phyloP scores from a whole-genome alignment of 441 rosid genomes.

The Populus hybrid region DNA sequence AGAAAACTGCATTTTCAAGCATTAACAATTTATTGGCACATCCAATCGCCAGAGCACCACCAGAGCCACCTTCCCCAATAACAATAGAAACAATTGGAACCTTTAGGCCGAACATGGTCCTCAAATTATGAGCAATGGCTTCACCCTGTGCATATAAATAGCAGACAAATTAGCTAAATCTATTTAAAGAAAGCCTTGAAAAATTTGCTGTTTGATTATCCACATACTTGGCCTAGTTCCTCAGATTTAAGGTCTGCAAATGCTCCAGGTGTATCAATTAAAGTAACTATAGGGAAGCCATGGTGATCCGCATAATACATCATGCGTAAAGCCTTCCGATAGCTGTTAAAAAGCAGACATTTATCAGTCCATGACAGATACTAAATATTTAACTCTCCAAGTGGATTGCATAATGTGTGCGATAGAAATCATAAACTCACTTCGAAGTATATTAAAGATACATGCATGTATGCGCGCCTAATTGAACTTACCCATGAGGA shows the following conservation, averaged over 20 bases:
- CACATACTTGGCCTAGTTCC: slow-evolving; percentile 75
- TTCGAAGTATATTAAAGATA: background rate
- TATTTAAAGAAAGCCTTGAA: slow-evolving; percentile 3
- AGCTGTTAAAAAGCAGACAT: slow-evolving; percentile 39
- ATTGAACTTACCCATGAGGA: slow-evolving; percentile 80
- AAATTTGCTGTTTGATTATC: slow-evolving; percentile 7
- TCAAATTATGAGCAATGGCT: slow-evolving; percentile 87
- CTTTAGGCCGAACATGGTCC: slow-evolving; percentile 90
- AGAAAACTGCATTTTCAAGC: slow-evolving; percentile 93
- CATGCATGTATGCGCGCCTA: background rate
- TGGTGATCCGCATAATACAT: slow-evolving; percentile 95
- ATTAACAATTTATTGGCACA: slow-evolving; percentile 85
- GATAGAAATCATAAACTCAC: slow-evolving; percentile 10
- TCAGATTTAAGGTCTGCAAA: slow-evolving; percentile 85
- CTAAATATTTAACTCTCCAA: background rate
- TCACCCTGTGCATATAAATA: slow-evolving; percentile 62
- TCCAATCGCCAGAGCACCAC: slow-evolving; percentile 93
- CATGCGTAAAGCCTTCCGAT: slow-evolving; percentile 92
- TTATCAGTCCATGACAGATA: slow-evolving; percentile 7
- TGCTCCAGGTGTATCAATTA: slow-evolving; percentile 95
- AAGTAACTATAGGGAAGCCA: slow-evolving; percentile 86
- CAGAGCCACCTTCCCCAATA: slow-evolving; percentile 98
- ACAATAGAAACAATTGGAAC: slow-evolving; percentile 90
- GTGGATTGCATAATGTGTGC: background rate
- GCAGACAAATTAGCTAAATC: slow-evolving; percentile 21